Conservation (phyloP, 345 rosid species). For the Murraya koenigii region DNA sequence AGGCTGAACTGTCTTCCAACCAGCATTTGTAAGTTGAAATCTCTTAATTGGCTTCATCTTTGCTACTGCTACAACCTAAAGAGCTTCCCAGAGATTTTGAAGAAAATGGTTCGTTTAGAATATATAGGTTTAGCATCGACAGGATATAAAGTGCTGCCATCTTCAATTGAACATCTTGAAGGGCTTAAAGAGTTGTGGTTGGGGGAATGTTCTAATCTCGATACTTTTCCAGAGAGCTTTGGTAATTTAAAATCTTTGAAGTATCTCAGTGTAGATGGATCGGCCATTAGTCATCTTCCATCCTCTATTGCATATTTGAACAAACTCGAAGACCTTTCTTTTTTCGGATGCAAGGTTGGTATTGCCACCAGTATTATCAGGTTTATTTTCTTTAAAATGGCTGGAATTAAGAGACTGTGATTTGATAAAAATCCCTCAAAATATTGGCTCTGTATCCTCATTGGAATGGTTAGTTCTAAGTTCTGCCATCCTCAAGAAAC, state of each 20-base stretch:
- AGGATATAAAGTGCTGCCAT: constrained; percentile 25
- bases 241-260: background rate
- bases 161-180: constrained; percentile 18
- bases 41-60: background rate
- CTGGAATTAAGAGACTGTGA: background rate
- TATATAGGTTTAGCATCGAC: constrained; percentile 25
- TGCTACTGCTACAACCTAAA: background rate
- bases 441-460: background rate
- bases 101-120: constrained; percentile 18
- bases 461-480: background rate
- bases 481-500: background rate
- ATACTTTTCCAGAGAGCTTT: constrained; percentile 19
- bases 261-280: background rate
- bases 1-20: background rate
- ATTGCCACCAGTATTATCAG: no score
- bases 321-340: no score
- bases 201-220: constrained; percentile 21
- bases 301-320: background rate
- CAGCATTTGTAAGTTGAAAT: constrained; percentile 1
- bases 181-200: constrained; percentile 25
- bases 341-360: background rate
- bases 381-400: no score
- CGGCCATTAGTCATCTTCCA: background rate
- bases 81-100: constrained; percentile 21
- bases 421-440: background rate